phyloP scores from a whole-genome alignment of 805 yeast genomes.

The Yarrowia hollandica region DNA sequence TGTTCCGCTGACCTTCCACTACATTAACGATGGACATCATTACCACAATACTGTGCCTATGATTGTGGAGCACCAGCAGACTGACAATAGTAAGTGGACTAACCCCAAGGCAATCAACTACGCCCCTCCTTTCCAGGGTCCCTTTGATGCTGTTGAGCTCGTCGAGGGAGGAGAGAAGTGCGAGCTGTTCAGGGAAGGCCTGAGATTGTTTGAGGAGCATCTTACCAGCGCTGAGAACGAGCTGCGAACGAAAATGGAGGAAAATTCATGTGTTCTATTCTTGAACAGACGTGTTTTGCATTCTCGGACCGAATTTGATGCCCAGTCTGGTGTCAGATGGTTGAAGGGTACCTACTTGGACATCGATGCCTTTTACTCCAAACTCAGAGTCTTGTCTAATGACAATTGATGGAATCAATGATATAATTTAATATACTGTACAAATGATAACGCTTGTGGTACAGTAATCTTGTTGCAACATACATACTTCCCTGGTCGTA shows the following conservation, averaged over 20 bases:
- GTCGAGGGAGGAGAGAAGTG: conserved; percentile 51
- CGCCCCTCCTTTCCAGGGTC: conserved; percentile 84
- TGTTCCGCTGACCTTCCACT: conserved; percentile 70
- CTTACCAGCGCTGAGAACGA: conserved; percentile 57
- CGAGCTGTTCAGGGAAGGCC: conserved; percentile 55
- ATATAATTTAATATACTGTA: not conserved
- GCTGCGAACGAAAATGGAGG: conserved; percentile 53
- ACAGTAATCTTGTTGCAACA: too few species aligned
- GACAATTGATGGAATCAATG: too few species aligned
- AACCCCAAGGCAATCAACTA: conserved; percentile 62
- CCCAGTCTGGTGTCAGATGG: conserved; percentile 58
- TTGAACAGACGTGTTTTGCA: conserved; percentile 72
- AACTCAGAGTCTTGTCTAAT: conserved; percentile 39
- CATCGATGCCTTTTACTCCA: conserved; percentile 68
- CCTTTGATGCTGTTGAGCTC: conserved; percentile 50
- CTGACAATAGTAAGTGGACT: conserved; percentile 38
- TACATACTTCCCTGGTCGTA: too few species aligned
- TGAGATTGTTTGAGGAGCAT: conserved; percentile 58
- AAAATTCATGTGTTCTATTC: conserved; percentile 64
- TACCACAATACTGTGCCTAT: conserved; percentile 64
- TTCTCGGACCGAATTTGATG: conserved; percentile 55
- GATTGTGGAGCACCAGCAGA: conserved; percentile 54
- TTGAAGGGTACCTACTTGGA: conserved; percentile 76
- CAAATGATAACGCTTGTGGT: too few species aligned
- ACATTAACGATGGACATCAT: conserved; percentile 59